A percentile compares a stretch with the other conserved stretches of the same genome.
Evolutionary conservation across 1,284 basidiomycete species (phyloP).

Genomic region (Earliella scabrosa): DNA sequence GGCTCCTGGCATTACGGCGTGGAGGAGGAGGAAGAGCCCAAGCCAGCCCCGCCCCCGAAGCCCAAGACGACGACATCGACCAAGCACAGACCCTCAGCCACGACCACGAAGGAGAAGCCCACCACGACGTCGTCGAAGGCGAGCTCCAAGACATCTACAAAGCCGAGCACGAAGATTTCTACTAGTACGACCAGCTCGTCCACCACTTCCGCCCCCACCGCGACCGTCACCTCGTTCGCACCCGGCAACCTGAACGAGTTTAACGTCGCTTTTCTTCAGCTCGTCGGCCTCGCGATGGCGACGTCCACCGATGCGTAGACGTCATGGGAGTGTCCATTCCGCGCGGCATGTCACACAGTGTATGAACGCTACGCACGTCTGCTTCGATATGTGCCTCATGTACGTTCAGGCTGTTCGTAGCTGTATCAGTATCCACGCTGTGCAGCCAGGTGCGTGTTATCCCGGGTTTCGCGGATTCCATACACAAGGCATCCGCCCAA

Average conservation of each 20-base stretch:
- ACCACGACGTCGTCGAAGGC: conserved; percentile 13
- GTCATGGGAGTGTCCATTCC: background rate
- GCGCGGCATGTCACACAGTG: too few relatives aligned
- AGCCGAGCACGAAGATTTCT: background rate
- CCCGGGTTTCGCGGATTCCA: too few relatives aligned
- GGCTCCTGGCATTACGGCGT: conserved; percentile 26
- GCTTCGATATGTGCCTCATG: too few relatives aligned
- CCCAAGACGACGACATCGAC: conserved; percentile 7
- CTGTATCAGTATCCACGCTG: too few relatives aligned
- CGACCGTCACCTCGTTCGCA: conserved; percentile 17
- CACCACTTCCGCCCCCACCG: conserved; percentile 6
- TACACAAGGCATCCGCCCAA: too few relatives aligned
- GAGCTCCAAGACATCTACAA: background rate
- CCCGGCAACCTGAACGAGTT: conserved; percentile 26
- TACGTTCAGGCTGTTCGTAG: too few relatives aligned
- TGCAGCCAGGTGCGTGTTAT: too few relatives aligned
- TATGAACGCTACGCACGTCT: too few relatives aligned
- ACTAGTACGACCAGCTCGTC: conserved; percentile 6
- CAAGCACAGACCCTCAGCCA: conserved; percentile 8
- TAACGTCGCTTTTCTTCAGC: conserved; percentile 26
- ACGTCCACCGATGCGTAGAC: background rate
- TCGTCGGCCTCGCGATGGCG: conserved; percentile 15
- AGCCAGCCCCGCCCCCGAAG: conserved; percentile 3
- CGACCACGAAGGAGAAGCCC: conserved; percentile 17
- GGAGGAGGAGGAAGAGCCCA: conserved; percentile 16